Conservation (phyloP, 2,329 filamentous ascomycete species). For the Macrophomina phaseolina region DNA sequence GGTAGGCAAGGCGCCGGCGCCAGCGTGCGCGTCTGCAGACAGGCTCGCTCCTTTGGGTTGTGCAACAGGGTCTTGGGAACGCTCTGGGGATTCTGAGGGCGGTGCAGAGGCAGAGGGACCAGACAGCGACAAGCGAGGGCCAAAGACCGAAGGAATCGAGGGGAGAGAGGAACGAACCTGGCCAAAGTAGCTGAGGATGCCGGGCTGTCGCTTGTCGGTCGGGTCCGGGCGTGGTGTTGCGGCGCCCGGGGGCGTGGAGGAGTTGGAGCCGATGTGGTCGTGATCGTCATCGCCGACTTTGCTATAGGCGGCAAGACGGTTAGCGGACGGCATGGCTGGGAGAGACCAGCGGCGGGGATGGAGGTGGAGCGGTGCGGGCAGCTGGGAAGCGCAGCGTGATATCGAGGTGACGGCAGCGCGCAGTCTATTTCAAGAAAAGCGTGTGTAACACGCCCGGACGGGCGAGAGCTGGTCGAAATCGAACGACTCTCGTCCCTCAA, state of each 20-base stretch:
- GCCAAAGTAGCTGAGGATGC: constrained; percentile 93
- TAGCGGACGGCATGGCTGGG: constrained; percentile 38
- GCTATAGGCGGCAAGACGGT: constrained; percentile 44
- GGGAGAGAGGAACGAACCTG: constrained; percentile 88
- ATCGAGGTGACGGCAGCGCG: constrained; percentile 24
- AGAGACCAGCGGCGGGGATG: constrained; percentile 25
- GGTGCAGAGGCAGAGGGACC: constrained; percentile 46
- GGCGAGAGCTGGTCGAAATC: constrained; percentile 29
- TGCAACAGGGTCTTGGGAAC: constrained; percentile 23
- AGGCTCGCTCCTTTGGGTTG: constrained; percentile 24
- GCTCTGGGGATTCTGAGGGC: constrained; percentile 38
- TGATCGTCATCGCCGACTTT: constrained; percentile 64
- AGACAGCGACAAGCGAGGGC: constrained; percentile 47
- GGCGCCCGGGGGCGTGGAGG: constrained; percentile 87
- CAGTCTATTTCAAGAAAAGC: constrained; percentile 36
- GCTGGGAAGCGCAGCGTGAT: constrained; percentile 17
- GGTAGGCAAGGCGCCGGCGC: constrained; percentile 35
- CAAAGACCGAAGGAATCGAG: constrained; percentile 52
- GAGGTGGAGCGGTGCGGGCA: constrained; percentile 20
- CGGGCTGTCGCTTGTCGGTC: constrained; percentile 91
- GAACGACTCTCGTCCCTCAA: constrained; percentile 29
- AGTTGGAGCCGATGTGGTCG: constrained; percentile 78
- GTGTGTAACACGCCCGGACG: constrained; percentile 38
- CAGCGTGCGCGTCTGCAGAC: constrained; percentile 13
- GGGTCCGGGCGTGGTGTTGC: constrained; percentile 93